phyloP scores from a whole-genome alignment of 2,329 filamentous ascomycete genomes.

The Diaporthe longicolla region DNA sequence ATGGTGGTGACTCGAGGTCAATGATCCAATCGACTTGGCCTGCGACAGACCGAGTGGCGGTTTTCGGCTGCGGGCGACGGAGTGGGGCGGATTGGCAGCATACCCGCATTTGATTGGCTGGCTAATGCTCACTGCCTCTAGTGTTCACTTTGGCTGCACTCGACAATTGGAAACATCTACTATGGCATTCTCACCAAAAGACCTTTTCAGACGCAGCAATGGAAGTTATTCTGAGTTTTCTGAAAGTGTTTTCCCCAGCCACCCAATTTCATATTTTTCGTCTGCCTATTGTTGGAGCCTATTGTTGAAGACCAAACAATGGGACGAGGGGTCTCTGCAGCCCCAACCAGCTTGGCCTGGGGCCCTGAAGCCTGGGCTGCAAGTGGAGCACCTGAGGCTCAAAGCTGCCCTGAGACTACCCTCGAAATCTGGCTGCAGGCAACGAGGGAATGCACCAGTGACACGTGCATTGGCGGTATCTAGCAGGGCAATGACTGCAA shows the following conservation, averaged over 20 bases:
- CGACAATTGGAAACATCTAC: not conserved
- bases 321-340: not conserved
- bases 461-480: not conserved
- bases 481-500: not conserved
- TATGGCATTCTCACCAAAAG: conserved; percentile 5
- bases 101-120: not conserved
- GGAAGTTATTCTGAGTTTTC: not conserved
- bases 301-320: not conserved
- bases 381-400: not conserved
- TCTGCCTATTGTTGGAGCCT: not conserved
- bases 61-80: not conserved
- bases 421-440: not conserved
- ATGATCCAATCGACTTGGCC: conserved; percentile 22
- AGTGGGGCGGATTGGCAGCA: not conserved
- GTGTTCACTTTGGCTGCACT: not conserved
- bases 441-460: not conserved
- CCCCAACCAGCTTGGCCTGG: not conserved
- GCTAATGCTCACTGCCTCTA: not conserved
- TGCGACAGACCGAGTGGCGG: conserved; percentile 18
- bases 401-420: not conserved
- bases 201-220: not conserved
- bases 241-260: not conserved
- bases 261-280: not conserved
- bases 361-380: not conserved
- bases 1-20: conserved; percentile 25